Percentiles rank a stretch among this genome's conserved stretches.
These are phyloP conservation scores for Xylaria sp. DNA, from an alignment of 2,329 filamentous ascomycete species.

Conservation along the genomic window DNA sequence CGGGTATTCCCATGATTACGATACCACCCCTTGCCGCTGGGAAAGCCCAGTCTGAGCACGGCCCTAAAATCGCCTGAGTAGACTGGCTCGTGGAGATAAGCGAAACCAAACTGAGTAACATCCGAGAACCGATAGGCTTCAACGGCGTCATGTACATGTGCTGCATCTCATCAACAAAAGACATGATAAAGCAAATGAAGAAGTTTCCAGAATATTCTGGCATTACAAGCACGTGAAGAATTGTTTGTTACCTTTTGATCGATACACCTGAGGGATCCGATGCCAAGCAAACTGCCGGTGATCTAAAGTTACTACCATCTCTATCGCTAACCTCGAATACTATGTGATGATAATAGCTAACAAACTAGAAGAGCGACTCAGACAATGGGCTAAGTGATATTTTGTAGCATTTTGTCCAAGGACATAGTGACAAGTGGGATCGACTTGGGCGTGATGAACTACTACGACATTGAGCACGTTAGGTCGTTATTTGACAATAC, in stretches of 20 bases:
- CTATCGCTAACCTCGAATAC: slow-evolving; percentile 41
- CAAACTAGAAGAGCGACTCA: slow-evolving; percentile 36
- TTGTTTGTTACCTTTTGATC: slow-evolving; percentile 45
- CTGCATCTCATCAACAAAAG: slow-evolving; percentile 34
- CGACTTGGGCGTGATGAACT: slow-evolving; percentile 36
- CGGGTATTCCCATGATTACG: slow-evolving; percentile 19
- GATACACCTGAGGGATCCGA: slow-evolving; percentile 49
- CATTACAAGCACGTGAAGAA: slow-evolving; percentile 34
- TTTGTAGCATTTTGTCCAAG: slow-evolving; percentile 24
- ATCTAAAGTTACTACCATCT: slow-evolving; percentile 46
- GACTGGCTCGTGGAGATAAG: slow-evolving; percentile 26
- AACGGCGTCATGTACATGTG: slow-evolving; percentile 31
- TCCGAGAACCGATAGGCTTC: slow-evolving; percentile 31
- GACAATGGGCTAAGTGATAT: slow-evolving; percentile 23
- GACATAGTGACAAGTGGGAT: slow-evolving; percentile 26
- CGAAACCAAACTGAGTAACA: slow-evolving; percentile 21
- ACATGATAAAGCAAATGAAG: slow-evolving; percentile 26
- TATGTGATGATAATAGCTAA: slow-evolving; percentile 28
- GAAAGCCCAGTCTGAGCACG: slow-evolving; percentile 15
- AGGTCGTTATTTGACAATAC: slow-evolving; percentile 42
- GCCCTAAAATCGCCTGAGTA: slow-evolving; percentile 16
- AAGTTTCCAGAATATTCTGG: slow-evolving; percentile 34
- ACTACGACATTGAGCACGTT: slow-evolving; percentile 31
- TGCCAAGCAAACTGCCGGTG: slow-evolving; percentile 47
- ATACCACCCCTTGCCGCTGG: slow-evolving; percentile 35